A percentile compares a stretch with the other conserved stretches of the same genome.
These are phyloP conservation scores for Physcomitrium patens DNA, from an alignment of 225 moss, liverwort and hornwort species.

Conservation along the genomic window DNA sequence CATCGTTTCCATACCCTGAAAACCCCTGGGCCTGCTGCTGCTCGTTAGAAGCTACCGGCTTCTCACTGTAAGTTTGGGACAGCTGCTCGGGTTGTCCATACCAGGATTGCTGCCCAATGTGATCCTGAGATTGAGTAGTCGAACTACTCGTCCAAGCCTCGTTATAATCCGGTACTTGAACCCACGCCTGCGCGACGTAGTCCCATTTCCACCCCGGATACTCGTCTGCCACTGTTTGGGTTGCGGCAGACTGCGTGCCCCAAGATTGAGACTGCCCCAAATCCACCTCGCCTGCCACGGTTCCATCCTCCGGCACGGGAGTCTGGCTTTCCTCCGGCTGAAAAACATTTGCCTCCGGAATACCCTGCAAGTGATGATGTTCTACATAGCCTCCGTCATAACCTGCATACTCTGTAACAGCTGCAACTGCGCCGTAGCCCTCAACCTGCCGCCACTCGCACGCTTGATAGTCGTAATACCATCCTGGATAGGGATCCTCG, in stretches of 20 bases:
- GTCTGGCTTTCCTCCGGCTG: conserved; percentile 29
- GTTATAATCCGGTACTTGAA: conserved; percentile 30
- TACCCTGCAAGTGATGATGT: conserved; percentile 37
- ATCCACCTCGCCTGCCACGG: conserved; percentile 21
- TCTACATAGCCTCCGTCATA: conserved; percentile 27
- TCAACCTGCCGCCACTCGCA: conserved; percentile 71
- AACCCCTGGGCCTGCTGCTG: conserved; percentile 32
- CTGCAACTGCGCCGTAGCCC: conserved; percentile 27
- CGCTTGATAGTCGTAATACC: conserved; percentile 81
- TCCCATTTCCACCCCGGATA: conserved; percentile 68
- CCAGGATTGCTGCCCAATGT: conserved; percentile 42
- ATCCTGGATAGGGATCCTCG: conserved; percentile 76
- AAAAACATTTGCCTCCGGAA: conserved; percentile 28
- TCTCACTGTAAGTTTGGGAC: conserved; percentile 29
- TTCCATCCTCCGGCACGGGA: conserved; percentile 29
- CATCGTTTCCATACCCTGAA: conserved; percentile 21
- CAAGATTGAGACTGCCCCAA: conserved; percentile 43
- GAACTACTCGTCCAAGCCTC: conserved; percentile 42
- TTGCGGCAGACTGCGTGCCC: conserved; percentile 39
- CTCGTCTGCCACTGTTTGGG: conserved; percentile 53
- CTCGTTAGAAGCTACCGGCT: conserved; percentile 16
- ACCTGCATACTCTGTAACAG: conserved; percentile 30
- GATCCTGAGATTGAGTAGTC: conserved; percentile 33
- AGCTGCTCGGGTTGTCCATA: conserved; percentile 50
- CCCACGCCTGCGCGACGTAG: conserved; percentile 52